phyloP scores from a whole-genome alignment of 2,329 filamentous ascomycete species.

The Emergomyces orientalis region DNA sequence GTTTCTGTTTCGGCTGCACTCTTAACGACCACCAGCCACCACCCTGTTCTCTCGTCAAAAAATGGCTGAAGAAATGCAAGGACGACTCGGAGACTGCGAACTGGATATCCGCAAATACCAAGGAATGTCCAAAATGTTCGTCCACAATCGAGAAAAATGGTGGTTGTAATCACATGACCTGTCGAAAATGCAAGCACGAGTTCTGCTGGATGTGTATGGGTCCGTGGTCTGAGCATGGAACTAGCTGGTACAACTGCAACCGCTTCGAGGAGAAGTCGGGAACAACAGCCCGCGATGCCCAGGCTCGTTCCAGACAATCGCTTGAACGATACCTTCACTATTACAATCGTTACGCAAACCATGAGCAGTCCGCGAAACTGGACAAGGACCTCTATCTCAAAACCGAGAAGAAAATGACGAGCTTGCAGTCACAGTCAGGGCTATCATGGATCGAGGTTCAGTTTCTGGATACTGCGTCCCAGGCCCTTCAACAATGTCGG shows the following conservation, averaged over 20 bases:
- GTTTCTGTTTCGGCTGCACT: constrained; percentile 93
- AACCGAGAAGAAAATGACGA: constrained; percentile 98
- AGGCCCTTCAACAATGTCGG: constrained; percentile 90
- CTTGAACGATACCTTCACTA: constrained; percentile 97
- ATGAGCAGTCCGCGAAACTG: constrained; percentile 92
- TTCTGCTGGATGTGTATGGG: constrained; percentile 99
- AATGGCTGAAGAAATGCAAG: constrained; percentile 95
- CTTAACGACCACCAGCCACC: constrained; percentile 86
- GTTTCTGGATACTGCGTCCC: constrained; percentile 85
- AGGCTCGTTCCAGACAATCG: constrained; percentile 81
- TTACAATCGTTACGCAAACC: constrained; percentile 98
- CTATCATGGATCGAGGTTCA: constrained; percentile 99
- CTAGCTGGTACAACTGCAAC: constrained; percentile 99
- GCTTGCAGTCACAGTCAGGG: constrained; percentile 82
- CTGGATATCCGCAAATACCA: constrained; percentile 98
- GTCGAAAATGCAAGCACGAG: constrained; percentile 87
- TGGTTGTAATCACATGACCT: constrained; percentile 97
- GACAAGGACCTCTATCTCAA: constrained; percentile 94
- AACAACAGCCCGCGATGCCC: constrained; percentile 77
- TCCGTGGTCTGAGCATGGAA: constrained; percentile 95
- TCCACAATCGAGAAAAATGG: constrained; percentile 99
- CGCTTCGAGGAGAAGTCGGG: constrained; percentile 95
- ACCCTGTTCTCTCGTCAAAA: constrained; percentile 82
- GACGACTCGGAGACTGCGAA: constrained; percentile 98
- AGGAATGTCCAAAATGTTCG: constrained; percentile 91